Evolutionary conservation across 78 protist species (phyloP).

Genomic region (Dictyostelium intermedium): DNA sequence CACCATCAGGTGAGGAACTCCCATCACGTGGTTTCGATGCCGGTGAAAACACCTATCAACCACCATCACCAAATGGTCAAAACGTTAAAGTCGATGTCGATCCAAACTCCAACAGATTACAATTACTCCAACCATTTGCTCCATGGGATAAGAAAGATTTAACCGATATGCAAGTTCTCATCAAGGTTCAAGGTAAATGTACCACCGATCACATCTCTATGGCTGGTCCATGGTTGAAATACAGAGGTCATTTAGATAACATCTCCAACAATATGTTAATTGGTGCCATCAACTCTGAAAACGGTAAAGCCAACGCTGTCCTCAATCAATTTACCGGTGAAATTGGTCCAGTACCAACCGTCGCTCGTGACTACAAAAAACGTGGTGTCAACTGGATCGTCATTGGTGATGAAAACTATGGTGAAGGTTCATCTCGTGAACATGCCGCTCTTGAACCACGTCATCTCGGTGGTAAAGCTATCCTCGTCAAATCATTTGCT

Average conservation of each 20-base stretch:
- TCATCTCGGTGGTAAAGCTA: conserved; percentile 94
- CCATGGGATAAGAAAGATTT: conserved; percentile 94
- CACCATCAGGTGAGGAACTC: conserved; percentile 93
- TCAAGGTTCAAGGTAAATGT: conserved; percentile 97
- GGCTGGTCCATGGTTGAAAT: conserved; percentile 98
- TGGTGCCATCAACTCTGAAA: conserved; percentile 94
- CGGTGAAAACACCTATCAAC: conserved; percentile 93
- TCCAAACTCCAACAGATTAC: conserved; percentile 89
- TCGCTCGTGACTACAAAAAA: conserved; percentile 93
- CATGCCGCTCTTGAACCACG: conserved; percentile 98
- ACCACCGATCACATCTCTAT: conserved; percentile 98
- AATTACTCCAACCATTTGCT: conserved; percentile 91
- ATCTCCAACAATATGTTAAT: conserved; percentile 95
- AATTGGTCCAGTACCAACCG: conserved; percentile 87
- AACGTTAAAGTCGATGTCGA: conserved; percentile 85
- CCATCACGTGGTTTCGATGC: conserved; percentile 93
- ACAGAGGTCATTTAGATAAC: conserved; percentile 98
- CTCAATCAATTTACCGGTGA: conserved; percentile 91
- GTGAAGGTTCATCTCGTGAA: conserved; percentile 96
- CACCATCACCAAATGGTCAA: conserved; percentile 80
- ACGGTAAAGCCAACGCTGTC: conserved; percentile 92
- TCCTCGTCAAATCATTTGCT: conserved; percentile 95
- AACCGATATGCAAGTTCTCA: conserved; percentile 83
- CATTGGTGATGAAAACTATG: conserved; percentile 97
- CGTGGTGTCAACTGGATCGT: conserved; percentile 93